Base-by-base conservation (phyloP, 768 basidiomycete genomes). In the Imleria badia region DNA sequence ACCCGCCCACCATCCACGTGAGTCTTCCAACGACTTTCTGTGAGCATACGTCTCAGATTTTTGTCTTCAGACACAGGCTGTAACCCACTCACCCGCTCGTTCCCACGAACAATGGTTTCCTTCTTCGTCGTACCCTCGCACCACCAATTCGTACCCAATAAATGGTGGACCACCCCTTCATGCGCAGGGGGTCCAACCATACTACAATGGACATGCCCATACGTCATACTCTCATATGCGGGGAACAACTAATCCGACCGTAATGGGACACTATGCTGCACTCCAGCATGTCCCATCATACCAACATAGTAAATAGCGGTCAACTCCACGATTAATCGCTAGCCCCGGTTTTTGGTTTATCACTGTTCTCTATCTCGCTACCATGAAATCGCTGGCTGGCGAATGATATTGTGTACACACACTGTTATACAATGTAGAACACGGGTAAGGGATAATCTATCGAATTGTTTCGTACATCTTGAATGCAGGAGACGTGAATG, bases 391-490 rank as follows among this genome's bases (percentile, higher is more conserved):
- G 6, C 44, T 40, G 33, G 39, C 26, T 49, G 34, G 53, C 34
- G 35, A 48, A 58, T 49, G 58, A 55, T 47, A 43, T 39, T 55
- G 50, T 42, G 58, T 55, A 57, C 52, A 57, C 52, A 56, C 43
- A 40, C 29, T 51, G 51, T 44, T 62, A 61, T 58, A 61, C 55
- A 59, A 40, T 65, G 66, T 66, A 70, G 67, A 66, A 66, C 54
- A 61, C 31, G 52, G 55, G 45, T 66, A 68, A 59, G 45, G 60
- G 42, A 49, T 55, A 51, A 57, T 57, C 54, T 70, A 94, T 53
- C 92, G 83, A 59, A 96, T 82, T 19, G 80, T 81, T 70, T 90
- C 87, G 63, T 87, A 90, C 82, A 89, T 85, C 63, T 78, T 89
- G 77, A 86, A 94, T 15, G 73, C 70, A 11, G 78, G 74, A 9